Conservation (phyloP, 2,329 filamentous ascomycete species). For the Aspergillus sp. region DNA sequence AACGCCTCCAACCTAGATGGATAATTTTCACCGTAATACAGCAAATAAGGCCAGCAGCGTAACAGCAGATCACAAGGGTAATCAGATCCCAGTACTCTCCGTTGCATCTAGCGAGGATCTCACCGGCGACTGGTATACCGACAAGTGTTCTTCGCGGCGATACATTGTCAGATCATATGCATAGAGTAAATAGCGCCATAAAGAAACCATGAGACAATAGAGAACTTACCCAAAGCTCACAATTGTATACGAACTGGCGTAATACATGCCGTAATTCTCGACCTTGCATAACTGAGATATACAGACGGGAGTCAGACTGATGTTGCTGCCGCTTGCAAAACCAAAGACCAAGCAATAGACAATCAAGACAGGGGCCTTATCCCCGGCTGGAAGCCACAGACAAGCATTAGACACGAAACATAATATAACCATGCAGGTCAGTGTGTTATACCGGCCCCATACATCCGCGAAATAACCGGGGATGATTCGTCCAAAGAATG, state of each 20-base stretch:
- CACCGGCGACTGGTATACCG: slow-evolving; percentile 27
- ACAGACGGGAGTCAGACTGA: slow-evolving; percentile 33
- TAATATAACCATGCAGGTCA: slow-evolving; percentile 19
- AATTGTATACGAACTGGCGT: slow-evolving; percentile 26
- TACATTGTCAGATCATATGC: neutral
- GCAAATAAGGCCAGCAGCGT: neutral
- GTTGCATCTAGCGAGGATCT: slow-evolving; percentile 11
- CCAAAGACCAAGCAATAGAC: slow-evolving; percentile 21
- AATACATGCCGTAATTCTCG: slow-evolving; percentile 27
- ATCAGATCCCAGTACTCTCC: slow-evolving; percentile 14
- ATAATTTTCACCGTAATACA: too few species aligned
- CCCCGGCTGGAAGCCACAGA: slow-evolving; percentile 22
- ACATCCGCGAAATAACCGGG: slow-evolving; percentile 34
- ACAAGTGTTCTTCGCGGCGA: slow-evolving; percentile 10
- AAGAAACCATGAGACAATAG: neutral
- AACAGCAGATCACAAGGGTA: slow-evolving; percentile 4
- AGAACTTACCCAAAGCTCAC: slow-evolving; percentile 18
- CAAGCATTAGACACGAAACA: slow-evolving; percentile 22
- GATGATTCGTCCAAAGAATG: slow-evolving; percentile 32
- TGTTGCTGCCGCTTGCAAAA: slow-evolving; percentile 27
- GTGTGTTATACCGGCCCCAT: slow-evolving; percentile 33
- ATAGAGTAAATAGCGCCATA: too few species aligned
- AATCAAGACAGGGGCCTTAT: slow-evolving; percentile 21
- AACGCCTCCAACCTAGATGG: too few species aligned
- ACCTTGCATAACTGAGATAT: slow-evolving; percentile 30